Evolutionary conservation across 2,329 filamentous ascomycete species (phyloP).

Genomic region (Ophiosphaerella herpotricha): DNA sequence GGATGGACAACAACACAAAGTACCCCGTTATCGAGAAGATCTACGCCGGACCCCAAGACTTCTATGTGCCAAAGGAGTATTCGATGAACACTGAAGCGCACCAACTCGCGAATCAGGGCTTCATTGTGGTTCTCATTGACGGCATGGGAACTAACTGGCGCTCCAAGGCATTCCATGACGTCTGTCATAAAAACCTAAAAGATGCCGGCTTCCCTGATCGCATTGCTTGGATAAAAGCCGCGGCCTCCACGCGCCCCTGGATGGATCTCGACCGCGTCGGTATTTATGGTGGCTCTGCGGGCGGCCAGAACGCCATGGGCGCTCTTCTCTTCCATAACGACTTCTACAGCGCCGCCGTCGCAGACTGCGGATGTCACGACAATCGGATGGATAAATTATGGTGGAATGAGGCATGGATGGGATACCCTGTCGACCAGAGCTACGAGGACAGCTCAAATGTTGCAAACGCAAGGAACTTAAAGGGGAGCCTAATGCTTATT

Average conservation of each 20-base stretch:
- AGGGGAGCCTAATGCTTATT: conserved; percentile 21
- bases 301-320: conserved; percentile 33
- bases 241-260: conserved; percentile 26
- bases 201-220: conserved; percentile 34
- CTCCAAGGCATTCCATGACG: conserved; percentile 35
- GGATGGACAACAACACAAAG: conserved; percentile 29
- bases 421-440: conserved; percentile 29
- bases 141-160: conserved; percentile 39
- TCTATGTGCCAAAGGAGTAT: conserved; percentile 29
- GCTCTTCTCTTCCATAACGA: conserved; percentile 34
- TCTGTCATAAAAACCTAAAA: conserved; percentile 34
- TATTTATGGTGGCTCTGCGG: conserved; percentile 26
- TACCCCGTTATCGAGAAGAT: conserved; percentile 35
- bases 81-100: conserved; percentile 13
- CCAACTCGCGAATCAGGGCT: conserved; percentile 27
- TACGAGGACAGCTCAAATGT: conserved; percentile 33
- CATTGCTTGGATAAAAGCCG: conserved; percentile 35
- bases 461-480: conserved; percentile 24
- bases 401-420: conserved; percentile 39
- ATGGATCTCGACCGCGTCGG: conserved; percentile 30
- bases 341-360: conserved; percentile 33
- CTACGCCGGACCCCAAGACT: conserved; percentile 33
- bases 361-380: conserved; percentile 35
- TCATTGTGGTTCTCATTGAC: conserved; percentile 33
- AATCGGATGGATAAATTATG: conserved; percentile 37